Evolutionary conservation across 2,329 filamentous ascomycete genomes (phyloP).

Genomic region (Colletotrichum sidae): DNA sequence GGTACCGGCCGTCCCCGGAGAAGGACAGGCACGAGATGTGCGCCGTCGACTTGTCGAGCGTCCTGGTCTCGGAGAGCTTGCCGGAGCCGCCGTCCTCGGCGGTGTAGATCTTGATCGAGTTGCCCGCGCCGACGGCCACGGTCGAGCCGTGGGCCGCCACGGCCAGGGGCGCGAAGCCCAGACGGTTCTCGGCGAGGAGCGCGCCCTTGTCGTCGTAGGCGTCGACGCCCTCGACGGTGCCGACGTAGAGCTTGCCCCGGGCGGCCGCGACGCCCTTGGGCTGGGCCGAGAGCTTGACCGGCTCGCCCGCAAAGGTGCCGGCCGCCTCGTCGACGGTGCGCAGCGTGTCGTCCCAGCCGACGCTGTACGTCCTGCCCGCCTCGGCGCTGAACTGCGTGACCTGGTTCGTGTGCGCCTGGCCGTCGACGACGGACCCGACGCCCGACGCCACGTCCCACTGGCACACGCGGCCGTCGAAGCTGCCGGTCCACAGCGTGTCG

Average conservation of each 20-base stretch:
- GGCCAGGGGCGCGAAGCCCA: constrained; percentile 74
- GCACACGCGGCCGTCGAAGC: constrained; percentile 89
- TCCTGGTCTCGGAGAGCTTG: constrained; percentile 63
- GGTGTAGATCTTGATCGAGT: constrained; percentile 80
- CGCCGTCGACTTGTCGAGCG: constrained; percentile 76
- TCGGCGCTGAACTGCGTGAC: constrained; percentile 78
- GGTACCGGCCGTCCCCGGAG: constrained; percentile 78
- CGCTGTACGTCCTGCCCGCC: constrained; percentile 78
- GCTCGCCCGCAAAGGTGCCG: constrained; percentile 78
- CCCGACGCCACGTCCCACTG: constrained; percentile 84
- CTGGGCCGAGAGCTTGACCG: constrained; percentile 78
- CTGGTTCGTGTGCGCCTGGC: constrained; percentile 86
- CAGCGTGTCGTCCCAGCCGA: constrained; percentile 94
- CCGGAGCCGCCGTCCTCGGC: constrained; percentile 61
- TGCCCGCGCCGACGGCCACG: constrained; percentile 82
- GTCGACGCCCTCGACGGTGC: constrained; percentile 62
- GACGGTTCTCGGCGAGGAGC: constrained; percentile 67
- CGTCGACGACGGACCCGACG: constrained; percentile 77
- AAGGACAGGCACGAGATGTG: constrained; percentile 86
- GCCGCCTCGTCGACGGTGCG: constrained; percentile 80
- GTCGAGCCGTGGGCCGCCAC: constrained; percentile 76
- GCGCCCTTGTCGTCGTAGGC: constrained; percentile 72
- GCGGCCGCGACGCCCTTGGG: constrained; percentile 78
- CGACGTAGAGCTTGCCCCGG: constrained; percentile 65
- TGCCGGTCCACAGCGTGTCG: constrained; percentile 85